Base-by-base conservation (phyloP, 108 stramenopile genomes). In the Parietichytrium sp. region DNA sequence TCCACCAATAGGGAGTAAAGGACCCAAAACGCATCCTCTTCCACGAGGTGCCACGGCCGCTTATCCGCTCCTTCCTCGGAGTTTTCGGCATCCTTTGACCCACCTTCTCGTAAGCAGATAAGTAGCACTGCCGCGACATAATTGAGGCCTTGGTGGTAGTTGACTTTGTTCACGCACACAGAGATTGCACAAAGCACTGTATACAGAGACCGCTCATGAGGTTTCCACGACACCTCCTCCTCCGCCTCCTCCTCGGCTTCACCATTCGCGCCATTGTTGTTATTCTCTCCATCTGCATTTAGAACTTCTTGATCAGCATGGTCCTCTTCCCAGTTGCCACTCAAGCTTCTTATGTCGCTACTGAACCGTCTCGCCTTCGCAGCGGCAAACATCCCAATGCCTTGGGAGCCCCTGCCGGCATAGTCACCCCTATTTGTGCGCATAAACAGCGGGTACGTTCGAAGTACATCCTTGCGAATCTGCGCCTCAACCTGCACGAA, bases 61-160 rank as follows among this genome's bases (percentile, higher is more conserved):
- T 33, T 42, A 16, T 50, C 49, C 61, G 33, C 61, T 10, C 20
- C 2, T 10, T 72, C 29, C n/a, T n/a, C n/a, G n/a, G n/a, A n/a
- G 38, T 27, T 38, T 8, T 54, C 15, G n/a, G 23, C 54, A 8
- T 54, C 26, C 54, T 8, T n/a, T n/a, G n/a, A n/a, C 49, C 18
- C 18, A 18, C 61, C n/a, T 27, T 72, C 61, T n/a, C 45, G 61
- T 42, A 72, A 45, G 0, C 36, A 42, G 10, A 72, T 72, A 42
- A 72, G 61, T n/a, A 72, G 61, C 6, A 72, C 38, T 10, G 61
- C 61, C 10, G 61, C 61, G 38, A 72, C 45, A 1, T 72, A 72
- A 25, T 72, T 72, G 61, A 72, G 61, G 10, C 61, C 61, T 20
- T 72, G 61, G 33, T 72, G 61, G 25, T 72, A 72, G 33, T 33